Base-by-base conservation (phyloP, 148 eudicot species). In the Rhododendron williamsianum region DNA sequence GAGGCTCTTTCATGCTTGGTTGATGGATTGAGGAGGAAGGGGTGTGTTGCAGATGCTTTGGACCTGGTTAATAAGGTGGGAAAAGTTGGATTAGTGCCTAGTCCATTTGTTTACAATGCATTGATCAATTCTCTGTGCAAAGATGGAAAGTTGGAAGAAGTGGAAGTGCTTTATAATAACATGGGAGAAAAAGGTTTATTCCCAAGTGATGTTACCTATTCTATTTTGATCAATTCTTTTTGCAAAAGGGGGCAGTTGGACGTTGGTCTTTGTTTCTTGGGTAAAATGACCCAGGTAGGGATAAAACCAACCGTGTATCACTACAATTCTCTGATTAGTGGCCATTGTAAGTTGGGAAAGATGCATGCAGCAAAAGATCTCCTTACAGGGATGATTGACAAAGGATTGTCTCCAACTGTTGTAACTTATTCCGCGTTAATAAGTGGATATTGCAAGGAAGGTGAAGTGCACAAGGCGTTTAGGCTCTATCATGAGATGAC, bases 401-500 rank as follows among this genome's bases (percentile, higher is more conserved):
- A 87, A 88, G 93, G 94, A 78, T 49, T 94, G 86, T 83, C 65
- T 18, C 98, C 96, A 23, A 92, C 89, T 72, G 95, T 92, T 77
- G 93, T 94, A 45, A 94, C 98, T 10, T 96, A 94, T 85, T 94
- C 98, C 1, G 89, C 94, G 10, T 87, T 96, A 76, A 93, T 96
- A 65, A 92, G 89, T 79, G 96, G 93, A 80, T 94, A 91, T 86
- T 93, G 93, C 84, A 90, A 86, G 84, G 89, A 87, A 49, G 90
- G 89, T 30, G 89, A 92, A 58, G 84, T 93, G 71, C 88, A 88
- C 8, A 86, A 89, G 79, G 98, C 98, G 18, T 91, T 96, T 76
- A 82, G 90, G 87, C 82, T 96, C 73, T 94, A 89, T 91, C 92
- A 93, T 86, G 98, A 96, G 91, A 94, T 96, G 98, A 92, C 87